These are phyloP conservation scores for Sorghum bicolor DNA, from an alignment of 176 grass and related monocot species.

Conservation along the genomic window Sorghum_bicolor_NCBIv3 NC_012871.2:76638001-76638500, in stretches of 20 bases:
- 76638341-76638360: background rate
- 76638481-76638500: constrained; percentile 66
- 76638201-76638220: constrained; percentile 57
- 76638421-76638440: constrained; percentile 5
- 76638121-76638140: constrained; percentile 54
- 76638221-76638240: constrained; percentile 67
- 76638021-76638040: constrained; percentile 1
- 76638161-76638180: constrained; percentile 66
- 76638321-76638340: background rate
- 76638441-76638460: constrained; percentile 28
- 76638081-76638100: background rate
- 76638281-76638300: constrained; percentile 56
- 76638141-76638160: constrained; percentile 59
- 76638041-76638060: background rate
- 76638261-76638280: constrained; percentile 50
- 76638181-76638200: constrained; percentile 75
- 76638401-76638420: constrained; percentile 21
- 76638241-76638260: constrained; percentile 85
- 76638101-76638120: constrained; percentile 18
- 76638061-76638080: constrained; percentile 20
- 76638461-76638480: constrained; percentile 63
- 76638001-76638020: constrained; percentile 37
- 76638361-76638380: background rate
- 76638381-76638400: constrained; percentile 1
- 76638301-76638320: constrained; percentile 46